phyloP scores from a whole-genome alignment of 2,329 filamentous ascomycete genomes.

The Aspergillus hiratsukae region DNA sequence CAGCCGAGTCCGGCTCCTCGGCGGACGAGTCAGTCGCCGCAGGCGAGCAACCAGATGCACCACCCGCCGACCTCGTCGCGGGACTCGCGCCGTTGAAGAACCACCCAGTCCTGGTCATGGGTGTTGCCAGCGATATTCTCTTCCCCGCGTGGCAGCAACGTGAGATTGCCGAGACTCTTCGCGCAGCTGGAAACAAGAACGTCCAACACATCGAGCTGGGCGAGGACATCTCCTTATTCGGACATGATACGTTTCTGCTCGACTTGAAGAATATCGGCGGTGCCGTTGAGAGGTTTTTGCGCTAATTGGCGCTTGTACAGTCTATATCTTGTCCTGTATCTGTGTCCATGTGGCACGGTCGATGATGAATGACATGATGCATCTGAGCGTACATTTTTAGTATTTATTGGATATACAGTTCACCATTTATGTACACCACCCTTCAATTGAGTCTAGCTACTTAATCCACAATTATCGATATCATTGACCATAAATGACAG shows the following conservation, averaged over 20 bases:
- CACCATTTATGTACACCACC: not conserved
- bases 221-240: conserved; percentile 90
- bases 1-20: conserved; percentile 35
- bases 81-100: conserved; percentile 69
- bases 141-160: conserved; percentile 98
- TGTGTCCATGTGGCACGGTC: not conserved
- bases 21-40: conserved; percentile 27
- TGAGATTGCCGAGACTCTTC: conserved; percentile 82
- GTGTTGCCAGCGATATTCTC: conserved; percentile 90
- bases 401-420: not conserved
- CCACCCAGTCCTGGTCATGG: conserved; percentile 81
- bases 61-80: conserved; percentile 72
- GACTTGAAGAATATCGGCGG: conserved; percentile 91
- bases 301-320: conserved; percentile 37
- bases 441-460: not conserved
- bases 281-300: conserved; percentile 72
- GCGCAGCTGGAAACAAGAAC: conserved; percentile 68
- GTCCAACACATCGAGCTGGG: conserved; percentile 89
- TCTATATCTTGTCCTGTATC: not conserved
- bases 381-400: conserved; percentile 1
- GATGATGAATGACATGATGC: conserved; percentile 9
- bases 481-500: not conserved
- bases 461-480: not conserved
- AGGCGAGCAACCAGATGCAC: conserved; percentile 35
- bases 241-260: conserved; percentile 92